These are phyloP conservation scores for Coffea eugenioides DNA, from an alignment of 257 asterid species.

Conservation along the genomic window DNA sequence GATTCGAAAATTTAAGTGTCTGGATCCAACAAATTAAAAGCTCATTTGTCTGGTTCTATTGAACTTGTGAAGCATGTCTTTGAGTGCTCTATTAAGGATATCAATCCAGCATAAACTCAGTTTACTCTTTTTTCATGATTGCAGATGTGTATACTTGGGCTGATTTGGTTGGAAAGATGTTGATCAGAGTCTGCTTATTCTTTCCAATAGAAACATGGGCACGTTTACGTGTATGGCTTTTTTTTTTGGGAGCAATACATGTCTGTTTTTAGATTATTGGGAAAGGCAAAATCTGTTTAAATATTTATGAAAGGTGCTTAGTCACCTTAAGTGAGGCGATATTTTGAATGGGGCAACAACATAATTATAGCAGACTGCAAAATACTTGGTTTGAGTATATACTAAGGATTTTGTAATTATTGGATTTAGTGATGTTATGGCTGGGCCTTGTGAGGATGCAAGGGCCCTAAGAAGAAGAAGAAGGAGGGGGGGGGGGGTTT, in stretches of 20 bases:
- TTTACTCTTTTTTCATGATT: constrained; percentile 11
- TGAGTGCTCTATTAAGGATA: not conserved
- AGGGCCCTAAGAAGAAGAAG: too few species aligned
- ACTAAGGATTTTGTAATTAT: not conserved
- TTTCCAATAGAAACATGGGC: constrained; percentile 91
- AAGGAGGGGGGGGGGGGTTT: too few species aligned
- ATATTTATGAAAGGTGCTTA: not conserved
- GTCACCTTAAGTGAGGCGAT: too few species aligned
- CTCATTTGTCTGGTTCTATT: not conserved
- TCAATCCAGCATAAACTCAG: not conserved
- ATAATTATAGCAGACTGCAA: not conserved
- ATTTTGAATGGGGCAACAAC: not conserved
- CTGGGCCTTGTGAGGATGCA: too few species aligned
- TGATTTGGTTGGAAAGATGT: constrained; percentile 73
- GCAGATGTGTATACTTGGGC: constrained; percentile 95
- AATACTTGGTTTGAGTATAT: not conserved
- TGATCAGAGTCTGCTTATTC: constrained; percentile 79
- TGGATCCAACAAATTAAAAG: not conserved
- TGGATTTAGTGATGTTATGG: too few species aligned
- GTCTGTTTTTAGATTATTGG: too few species aligned
- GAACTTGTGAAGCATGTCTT: not conserved
- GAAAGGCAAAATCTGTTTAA: too few species aligned
- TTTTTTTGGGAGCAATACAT: too few species aligned
- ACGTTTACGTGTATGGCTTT: constrained; percentile 57
- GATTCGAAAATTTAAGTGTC: not conserved